Evolutionary conservation across 1,139 yeast species (phyloP).

Genomic region (Meyerozyma elateridarum): DNA sequence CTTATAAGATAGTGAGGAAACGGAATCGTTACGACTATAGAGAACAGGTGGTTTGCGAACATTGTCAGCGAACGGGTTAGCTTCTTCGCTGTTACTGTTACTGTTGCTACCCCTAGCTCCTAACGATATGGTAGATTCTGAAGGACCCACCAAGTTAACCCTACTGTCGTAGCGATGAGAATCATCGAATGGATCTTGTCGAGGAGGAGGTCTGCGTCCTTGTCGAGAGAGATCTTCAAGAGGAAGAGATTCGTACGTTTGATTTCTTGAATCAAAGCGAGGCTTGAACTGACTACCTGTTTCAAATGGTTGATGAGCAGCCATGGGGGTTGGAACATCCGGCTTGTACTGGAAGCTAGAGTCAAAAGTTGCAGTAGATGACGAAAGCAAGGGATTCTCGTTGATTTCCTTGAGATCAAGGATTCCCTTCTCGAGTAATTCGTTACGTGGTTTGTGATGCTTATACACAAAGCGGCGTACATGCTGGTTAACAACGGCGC

Average conservation of each 20-base stretch:
- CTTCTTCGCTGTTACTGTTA: too few species aligned
- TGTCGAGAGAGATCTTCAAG: slow-evolving; percentile 1
- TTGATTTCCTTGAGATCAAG: slow-evolving; percentile 21
- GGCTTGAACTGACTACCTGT: background rate
- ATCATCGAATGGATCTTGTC: background rate
- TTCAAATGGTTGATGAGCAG: background rate
- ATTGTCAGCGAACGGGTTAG: too few species aligned
- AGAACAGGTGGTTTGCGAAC: too few species aligned
- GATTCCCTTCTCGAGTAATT: slow-evolving; percentile 32
- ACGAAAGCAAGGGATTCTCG: slow-evolving; percentile 23
- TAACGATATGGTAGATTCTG: too few species aligned
- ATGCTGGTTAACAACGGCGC: slow-evolving; percentile 48
- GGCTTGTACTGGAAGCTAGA: slow-evolving; percentile 4
- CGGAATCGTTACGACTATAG: too few species aligned
- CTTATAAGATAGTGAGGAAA: too few species aligned
- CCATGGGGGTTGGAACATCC: background rate
- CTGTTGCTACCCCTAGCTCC: too few species aligned
- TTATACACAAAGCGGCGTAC: slow-evolving; percentile 48
- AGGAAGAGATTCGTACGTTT: background rate
- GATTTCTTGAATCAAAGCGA: background rate
- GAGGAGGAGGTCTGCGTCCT: slow-evolving; percentile 3
- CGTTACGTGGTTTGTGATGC: slow-evolving; percentile 40
- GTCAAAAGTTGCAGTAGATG: slow-evolving; percentile 4
- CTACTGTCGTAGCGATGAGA: background rate
- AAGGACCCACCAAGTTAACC: background rate